Evolutionary conservation across 345 rosid species (phyloP), one percentile per base, ranked within the genome.

Genomic region (Psidium guajava): DNA sequence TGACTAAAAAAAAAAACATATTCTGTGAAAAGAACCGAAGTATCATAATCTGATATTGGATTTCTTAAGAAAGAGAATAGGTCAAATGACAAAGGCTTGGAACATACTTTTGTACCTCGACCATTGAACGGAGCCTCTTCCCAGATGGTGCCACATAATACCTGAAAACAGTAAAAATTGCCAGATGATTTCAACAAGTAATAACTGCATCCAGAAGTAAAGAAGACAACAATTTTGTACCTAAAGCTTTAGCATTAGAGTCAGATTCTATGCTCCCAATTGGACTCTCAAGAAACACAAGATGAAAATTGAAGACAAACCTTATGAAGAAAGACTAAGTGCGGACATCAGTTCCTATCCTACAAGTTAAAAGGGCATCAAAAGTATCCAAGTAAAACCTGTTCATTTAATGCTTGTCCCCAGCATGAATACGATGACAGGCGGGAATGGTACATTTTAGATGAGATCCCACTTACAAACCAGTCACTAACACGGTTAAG

Each of bases 81-180:
- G 11, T 77, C 14, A 54, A 50, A 82, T 16, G 44, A 22, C 54
- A 85, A 56, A 59, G 81, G 21, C 82, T n/a, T n/a, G 50, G 21
- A 32, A 89, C 94, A 55, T 88, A 97, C 99, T 93, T 97, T 86
- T 93, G 93, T 82, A 97, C 84, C 90, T 97, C 98, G 36, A 94
- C 95, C 91, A 85, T 91, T 22, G 99, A 95, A 75, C 98, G 98
- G 86, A 97, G 93, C 88, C 91, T 95, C 93, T 97, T 95, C 84
- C 98, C 99, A 22, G 97, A 90, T 0, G 99, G 98, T 80, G 99
- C 89, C 85, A 86, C 92, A 57, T 97, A 95, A 89, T 97, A 95
- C 84, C 99, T 96, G 93, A 91, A 90, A 36, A 69, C 77, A 69
- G 77, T 69, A 32, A 32, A 10, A 36, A 32, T 36, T 32, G 77